Evolutionary conservation across 2,329 filamentous ascomycete species (phyloP).

Genomic region (Blastomyces parvus): DNA sequence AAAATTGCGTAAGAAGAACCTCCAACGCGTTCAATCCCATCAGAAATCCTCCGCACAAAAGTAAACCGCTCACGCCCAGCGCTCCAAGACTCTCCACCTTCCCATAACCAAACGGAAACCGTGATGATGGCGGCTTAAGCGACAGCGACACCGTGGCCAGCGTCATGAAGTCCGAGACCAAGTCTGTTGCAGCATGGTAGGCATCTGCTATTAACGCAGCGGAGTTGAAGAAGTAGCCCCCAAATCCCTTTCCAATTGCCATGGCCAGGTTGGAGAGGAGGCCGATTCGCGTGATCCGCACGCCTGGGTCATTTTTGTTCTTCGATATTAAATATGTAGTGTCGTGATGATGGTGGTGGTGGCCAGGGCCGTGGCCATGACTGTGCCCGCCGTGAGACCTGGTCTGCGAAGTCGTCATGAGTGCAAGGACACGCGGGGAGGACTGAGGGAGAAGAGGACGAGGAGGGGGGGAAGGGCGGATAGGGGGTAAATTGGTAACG

Average conservation of each 20-base stretch:
- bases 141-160: conserved; percentile 92
- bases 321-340: conserved; percentile 70
- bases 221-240: conserved; percentile 90
- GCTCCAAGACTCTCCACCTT: conserved; percentile 97
- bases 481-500: conserved; percentile 10
- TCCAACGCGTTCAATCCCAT: conserved; percentile 75
- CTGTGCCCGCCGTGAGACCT: conserved; percentile 31
- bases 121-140: conserved; percentile 68
- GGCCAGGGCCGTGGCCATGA: conserved; percentile 48
- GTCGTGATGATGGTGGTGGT: conserved; percentile 76
- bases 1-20: conserved; percentile 62
- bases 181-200: conserved; percentile 88
- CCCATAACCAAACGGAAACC: conserved; percentile 85
- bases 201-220: conserved; percentile 89
- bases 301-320: conserved; percentile 85
- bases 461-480: conserved; percentile 13
- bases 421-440: conserved; percentile 20
- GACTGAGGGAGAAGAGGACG: conserved; percentile 5
- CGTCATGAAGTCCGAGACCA: conserved; percentile 90
- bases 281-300: conserved; percentile 84
- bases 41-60: conserved; percentile 79
- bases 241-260: conserved; percentile 85
- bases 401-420: conserved; percentile 37
- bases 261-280: conserved; percentile 85
- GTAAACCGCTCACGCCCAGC: conserved; percentile 81